Base-by-base conservation (phyloP, 2,329 filamentous ascomycete genomes). In the Pestalotiopsis sp. region DNA sequence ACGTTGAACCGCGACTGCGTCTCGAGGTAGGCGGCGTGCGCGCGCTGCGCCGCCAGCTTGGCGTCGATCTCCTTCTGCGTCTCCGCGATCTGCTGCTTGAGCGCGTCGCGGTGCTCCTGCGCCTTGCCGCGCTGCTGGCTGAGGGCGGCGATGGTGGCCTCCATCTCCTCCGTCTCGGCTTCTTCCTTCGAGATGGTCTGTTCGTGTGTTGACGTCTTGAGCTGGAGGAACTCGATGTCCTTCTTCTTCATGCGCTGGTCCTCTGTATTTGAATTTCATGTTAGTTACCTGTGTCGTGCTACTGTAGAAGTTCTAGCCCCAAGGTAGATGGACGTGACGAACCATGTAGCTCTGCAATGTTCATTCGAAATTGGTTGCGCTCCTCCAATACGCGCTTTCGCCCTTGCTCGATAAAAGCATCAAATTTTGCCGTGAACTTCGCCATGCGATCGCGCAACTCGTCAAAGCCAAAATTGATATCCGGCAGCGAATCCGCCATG, bases 391-490 rank as follows among this genome's bases (percentile, higher is more conserved):
- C 93, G 66, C 93, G 90, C 80, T 97, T 97, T 64, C 95, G 89
- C 0, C 95, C 94, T 72, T 93, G 91, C 77, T 97, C 95, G 72
- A 99, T 98, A 75, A 98, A 98, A 0, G 91, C 90, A 78, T 99
- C 96, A 75, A 99, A 99, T 74, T 90, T 92, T 9, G 90, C 87
- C 0, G 93, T 98, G 79, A 99, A 99, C 72, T 93, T 93, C 67
- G 91, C 88, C 96, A 99, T 98, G 81, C 94, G 93, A 76, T 95
- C 94, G 81, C 95, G 95, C 78, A 99, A 83, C 74, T 98, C 94
- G 75, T 98, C 95, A 80, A 98, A 98, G 69, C 94, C 94, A 80
- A 99, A 98, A 81, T 97, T 94, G 80, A 97, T 93, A 78, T 88
- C 93, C 45, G 96, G 96, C 9, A 99, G 89, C 64, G 90, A 89